Evolutionary conservation across 2,329 filamentous ascomycete genomes (phyloP), one percentile per base, ranked within the genome.

Genomic region (Fusarium sp.): DNA sequence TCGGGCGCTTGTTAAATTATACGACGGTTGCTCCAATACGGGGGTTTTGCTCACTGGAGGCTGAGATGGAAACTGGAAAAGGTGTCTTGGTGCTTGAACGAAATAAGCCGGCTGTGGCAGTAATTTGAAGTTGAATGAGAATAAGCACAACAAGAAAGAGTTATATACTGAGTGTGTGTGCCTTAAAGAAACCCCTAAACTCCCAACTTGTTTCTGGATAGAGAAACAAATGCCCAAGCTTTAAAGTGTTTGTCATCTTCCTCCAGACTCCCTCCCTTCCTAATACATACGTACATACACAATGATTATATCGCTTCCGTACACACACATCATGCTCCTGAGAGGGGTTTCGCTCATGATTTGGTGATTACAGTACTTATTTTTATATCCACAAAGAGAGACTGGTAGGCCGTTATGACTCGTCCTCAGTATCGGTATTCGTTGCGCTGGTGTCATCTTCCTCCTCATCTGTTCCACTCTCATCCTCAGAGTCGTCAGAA

Each of bases 401-500:
- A 59, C 7, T 42, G 32, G 32, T 65, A n/a, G 57, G 34, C 44
- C 24, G 45, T 74, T 81, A 88, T 79, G 87, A 86, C 81, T 90
- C 88, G 36, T 89, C 87, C 79, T 93, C 91, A 4, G 91, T 93
- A 75, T 91, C 89, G 18, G 90, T 91, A 79, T 93, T 91, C 20
- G 91, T 93, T 72, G 88, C 91, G 78, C 90, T 92, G 41, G 90
- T 91, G 80, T 91, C 89, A 36, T 88, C 87, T 78, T 86, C 89
- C 79, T 92, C 92, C 69, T 97, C 94, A 22, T 85, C 84, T 17
- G 92, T 94, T 73, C 94, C 92, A 72, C 94, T 97, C 85, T 97
- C 94, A 28, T 95, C 94, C 59, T 94, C 92, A 62, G 89, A 91
- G 52, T 92, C 90, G 5, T 89, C 89, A 52, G 85, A 82, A 32